Base-by-base conservation (phyloP, 78 protist genomes). In the Isochrysis galbana region DNA sequence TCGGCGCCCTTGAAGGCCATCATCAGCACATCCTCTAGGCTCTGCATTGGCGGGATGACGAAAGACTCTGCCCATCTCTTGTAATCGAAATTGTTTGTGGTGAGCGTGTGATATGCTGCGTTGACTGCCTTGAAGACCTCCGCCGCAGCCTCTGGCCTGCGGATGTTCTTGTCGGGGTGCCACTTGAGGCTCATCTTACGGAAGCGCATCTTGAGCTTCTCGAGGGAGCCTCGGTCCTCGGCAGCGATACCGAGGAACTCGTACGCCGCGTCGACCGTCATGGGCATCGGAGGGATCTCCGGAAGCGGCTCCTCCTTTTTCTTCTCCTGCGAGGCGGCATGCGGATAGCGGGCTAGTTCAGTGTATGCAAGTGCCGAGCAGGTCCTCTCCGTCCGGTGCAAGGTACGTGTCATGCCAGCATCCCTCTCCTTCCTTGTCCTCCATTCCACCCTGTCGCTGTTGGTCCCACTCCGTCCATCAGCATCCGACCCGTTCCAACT, bases 31-130 rank as follows among this genome's bases (percentile, higher is more conserved):
- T 80, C 88, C 38, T 80, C 88, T 34, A 80, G 88, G 32, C 55
- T 29, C 88, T 80, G 88, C 88, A 80, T 80, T 54, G 88, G 88
- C 7, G 88, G 88, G 88, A 80, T 80, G 26, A 19, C 26, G 88
- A 80, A 80, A 54, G 7, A 21, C 47, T 44, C 47, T 26, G 88
- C 51, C 88, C 88, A 80, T 19, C 74, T 61, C 36, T 77, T 10
- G 86, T 41, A 77, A n/a, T 77, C 86, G 32, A 77, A 77, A 46
- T 77, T 77, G 46, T 39, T 41, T 21, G 86, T 77, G 23, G 86
- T 77, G 47, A 77, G 86, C 29, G 34, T 25, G 47, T 77, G 86
- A 25, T 36, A 39, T n/a, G 86, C 86, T 2, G 86, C 86, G 42
- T 39, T 19, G 25, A 77, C 86, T 10, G 86, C 86, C 14, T 7